A percentile compares a stretch with the other conserved stretches of the same genome.
phyloP scores from a whole-genome alignment of 2,329 filamentous ascomycete genomes.

The Orbilia brochopaga region DNA sequence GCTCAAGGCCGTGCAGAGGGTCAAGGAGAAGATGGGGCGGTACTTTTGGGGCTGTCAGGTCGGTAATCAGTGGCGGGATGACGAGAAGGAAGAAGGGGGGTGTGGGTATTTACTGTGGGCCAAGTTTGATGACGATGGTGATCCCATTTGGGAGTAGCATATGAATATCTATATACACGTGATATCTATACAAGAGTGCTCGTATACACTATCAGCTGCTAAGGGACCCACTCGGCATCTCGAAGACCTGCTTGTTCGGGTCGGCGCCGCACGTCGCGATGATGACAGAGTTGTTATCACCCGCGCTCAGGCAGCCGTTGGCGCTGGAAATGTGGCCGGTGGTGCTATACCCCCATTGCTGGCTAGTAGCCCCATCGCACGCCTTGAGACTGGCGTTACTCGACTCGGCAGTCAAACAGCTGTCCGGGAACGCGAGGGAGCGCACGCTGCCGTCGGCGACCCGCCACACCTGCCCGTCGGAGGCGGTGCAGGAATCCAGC shows the following conservation, averaged over 20 bases:
- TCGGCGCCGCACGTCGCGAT: conserved; percentile 57
- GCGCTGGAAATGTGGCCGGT: conserved; percentile 59
- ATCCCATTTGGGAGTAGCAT: conserved; percentile 69
- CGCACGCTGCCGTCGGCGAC: conserved; percentile 57
- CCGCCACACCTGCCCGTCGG: conserved; percentile 61
- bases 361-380: conserved; percentile 50
- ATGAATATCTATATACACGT: too few relatives aligned
- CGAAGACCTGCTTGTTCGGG: conserved; percentile 61
- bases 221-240: conserved; percentile 59
- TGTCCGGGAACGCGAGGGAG: conserved; percentile 57
- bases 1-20: conserved; percentile 62
- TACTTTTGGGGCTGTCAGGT: conserved; percentile 97
- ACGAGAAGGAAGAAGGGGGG: conserved; percentile 56
- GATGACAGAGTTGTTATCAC: conserved; percentile 52
- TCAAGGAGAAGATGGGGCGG: conserved; percentile 72
- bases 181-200: too few relatives aligned
- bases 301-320: conserved; percentile 60
- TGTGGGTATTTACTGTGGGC: conserved; percentile 72
- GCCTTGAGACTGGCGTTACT: conserved; percentile 47
- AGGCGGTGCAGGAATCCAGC: conserved; percentile 58
- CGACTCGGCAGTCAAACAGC: conserved; percentile 56
- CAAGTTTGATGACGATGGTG: conserved; percentile 82
- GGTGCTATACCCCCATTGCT: conserved; percentile 60
- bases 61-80: conserved; percentile 70
- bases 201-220: neutral